A percentile compares a stretch with the other conserved stretches of the same genome.
Conservation (phyloP, 129 eudicot species). For the Helianthus annuus region DNA sequence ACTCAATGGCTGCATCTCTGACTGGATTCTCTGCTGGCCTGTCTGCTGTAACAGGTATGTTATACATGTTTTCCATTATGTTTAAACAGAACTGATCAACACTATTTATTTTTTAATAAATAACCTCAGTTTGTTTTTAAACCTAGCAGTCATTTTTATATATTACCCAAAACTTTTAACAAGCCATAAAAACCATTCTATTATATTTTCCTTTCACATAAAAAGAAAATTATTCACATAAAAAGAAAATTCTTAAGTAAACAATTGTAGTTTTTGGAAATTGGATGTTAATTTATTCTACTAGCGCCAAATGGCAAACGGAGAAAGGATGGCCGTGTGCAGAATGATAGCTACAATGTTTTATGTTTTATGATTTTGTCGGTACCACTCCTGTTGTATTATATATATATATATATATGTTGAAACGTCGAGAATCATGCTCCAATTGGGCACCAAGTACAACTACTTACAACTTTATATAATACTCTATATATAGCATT, state of each 20-base stretch:
- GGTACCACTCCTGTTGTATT: conserved; percentile 14
- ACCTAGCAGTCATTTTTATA: neutral
- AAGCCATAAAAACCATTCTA: neutral
- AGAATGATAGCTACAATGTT: conserved; percentile 9
- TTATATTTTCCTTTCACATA: neutral
- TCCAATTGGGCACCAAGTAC: conserved; percentile 25
- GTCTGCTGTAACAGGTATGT: too few species aligned
- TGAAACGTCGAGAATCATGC: conserved; percentile 9
- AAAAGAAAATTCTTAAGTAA: neutral
- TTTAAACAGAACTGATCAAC: too few species aligned
- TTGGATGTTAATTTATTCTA: neutral
- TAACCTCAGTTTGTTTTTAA: too few species aligned
- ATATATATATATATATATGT: conserved; percentile 1
- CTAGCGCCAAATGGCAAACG: neutral
- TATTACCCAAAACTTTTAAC: neutral
- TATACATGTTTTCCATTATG: too few species aligned
- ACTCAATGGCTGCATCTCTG: too few species aligned
- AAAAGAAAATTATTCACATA: neutral
- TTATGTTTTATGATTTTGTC: neutral
- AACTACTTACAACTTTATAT: neutral
- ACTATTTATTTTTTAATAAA: too few species aligned
- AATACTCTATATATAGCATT: too few species aligned
- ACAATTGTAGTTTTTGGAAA: neutral
- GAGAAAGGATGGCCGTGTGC: neutral
- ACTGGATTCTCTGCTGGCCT: too few species aligned